Evolutionary conservation across 176 grass and related monocot species (phyloP).

Genomic region (Oryza brachyantha): DNA sequence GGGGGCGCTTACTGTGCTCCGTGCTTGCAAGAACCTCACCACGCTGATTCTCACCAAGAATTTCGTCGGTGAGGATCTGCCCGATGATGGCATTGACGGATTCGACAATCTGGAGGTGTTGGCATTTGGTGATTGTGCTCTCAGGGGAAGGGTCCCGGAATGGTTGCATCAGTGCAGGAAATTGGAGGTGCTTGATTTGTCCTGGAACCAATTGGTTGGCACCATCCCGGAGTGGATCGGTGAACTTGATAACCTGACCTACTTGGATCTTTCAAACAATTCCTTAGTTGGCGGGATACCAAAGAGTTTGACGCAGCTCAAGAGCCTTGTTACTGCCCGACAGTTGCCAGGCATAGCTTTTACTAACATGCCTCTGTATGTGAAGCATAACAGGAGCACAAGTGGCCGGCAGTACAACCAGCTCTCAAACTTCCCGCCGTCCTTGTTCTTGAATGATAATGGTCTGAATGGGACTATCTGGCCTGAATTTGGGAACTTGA

Average conservation of each 20-base stretch:
- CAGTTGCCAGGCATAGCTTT: conserved; percentile 33
- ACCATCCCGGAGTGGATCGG: conserved; percentile 58
- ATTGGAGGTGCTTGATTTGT: conserved; percentile 91
- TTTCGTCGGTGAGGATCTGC: conserved; percentile 74
- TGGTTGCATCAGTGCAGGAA: conserved; percentile 70
- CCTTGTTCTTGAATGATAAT: conserved; percentile 78
- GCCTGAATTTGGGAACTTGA: conserved; percentile 80
- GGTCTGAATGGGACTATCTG: conserved; percentile 67
- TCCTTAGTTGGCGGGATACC: conserved; percentile 70
- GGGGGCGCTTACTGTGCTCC: conserved; percentile 43
- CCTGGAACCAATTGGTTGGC: conserved; percentile 81
- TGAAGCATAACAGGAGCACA: conserved; percentile 83
- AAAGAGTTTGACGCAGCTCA: conserved; percentile 65
- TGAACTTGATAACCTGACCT: conserved; percentile 63
- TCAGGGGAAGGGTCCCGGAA: conserved; percentile 58
- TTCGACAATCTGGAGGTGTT: conserved; percentile 74
- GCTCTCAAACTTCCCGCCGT: conserved; percentile 86
- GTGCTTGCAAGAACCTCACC: conserved; percentile 62
- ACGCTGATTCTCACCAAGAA: conserved; percentile 89
- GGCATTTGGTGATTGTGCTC: conserved; percentile 73
- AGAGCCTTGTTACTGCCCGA: conserved; percentile 56
- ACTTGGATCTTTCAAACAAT: conserved; percentile 94
- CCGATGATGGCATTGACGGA: conserved; percentile 12
- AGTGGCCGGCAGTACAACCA: conserved; percentile 86
- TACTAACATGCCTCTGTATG: conserved; percentile 72